phyloP scores from a whole-genome alignment of 2,329 filamentous ascomycete genomes.

The Colletotrichum cereale region DNA sequence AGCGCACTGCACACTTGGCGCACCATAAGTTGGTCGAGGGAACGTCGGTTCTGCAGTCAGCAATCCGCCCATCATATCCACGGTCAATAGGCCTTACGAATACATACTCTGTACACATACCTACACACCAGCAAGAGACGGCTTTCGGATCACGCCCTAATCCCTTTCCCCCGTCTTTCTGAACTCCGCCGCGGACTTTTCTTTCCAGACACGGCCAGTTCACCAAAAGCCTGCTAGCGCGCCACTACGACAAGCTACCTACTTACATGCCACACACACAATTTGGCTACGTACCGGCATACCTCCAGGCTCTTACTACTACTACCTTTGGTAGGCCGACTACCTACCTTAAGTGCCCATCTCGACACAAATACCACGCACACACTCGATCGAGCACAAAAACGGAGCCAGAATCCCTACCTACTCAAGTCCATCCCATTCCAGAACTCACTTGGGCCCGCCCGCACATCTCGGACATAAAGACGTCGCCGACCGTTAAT shows the following conservation, averaged over 20 bases:
- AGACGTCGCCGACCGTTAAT: slow-evolving; percentile 51
- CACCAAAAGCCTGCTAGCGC: slow-evolving; percentile 31
- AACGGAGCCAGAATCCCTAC: slow-evolving; percentile 34
- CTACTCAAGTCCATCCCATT: slow-evolving; percentile 14
- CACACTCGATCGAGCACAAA: slow-evolving; percentile 12
- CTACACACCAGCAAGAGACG: not conserved
- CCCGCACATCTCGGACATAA: slow-evolving; percentile 55
- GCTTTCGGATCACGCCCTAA: slow-evolving; percentile 30
- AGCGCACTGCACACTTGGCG: slow-evolving; percentile 2
- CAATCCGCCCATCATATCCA: slow-evolving; percentile 33
- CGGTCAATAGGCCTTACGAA: slow-evolving; percentile 30
- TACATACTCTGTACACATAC: not conserved
- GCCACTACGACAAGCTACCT: slow-evolving; percentile 29
- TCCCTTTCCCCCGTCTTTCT: slow-evolving; percentile 25
- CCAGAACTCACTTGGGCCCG: slow-evolving; percentile 24
- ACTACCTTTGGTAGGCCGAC: no score
- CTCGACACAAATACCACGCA: not conserved
- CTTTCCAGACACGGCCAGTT: slow-evolving; percentile 29
- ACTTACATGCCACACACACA: slow-evolving; percentile 27
- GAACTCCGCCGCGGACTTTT: slow-evolving; percentile 40
- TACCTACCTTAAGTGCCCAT: not conserved
- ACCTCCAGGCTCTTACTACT: no score
- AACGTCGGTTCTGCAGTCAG: slow-evolving; percentile 39
- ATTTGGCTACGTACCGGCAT: slow-evolving; percentile 18
- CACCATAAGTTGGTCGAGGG: slow-evolving; percentile 19